A percentile compares a stretch with the other conserved stretches of the same genome.
Conservation (phyloP, 306 rosid species). For the Sicyos edulis region DNA sequence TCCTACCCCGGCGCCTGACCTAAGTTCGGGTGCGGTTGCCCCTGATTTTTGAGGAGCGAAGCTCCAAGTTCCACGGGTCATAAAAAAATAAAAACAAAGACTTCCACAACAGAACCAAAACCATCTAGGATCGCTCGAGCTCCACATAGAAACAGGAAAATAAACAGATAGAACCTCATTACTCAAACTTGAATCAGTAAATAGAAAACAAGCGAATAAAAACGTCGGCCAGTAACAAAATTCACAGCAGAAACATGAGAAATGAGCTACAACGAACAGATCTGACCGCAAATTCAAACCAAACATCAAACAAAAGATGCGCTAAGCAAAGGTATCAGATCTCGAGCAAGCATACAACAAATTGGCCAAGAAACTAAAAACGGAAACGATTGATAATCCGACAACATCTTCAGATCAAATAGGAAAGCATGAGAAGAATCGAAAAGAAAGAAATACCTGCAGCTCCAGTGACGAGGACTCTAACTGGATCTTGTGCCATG, state of each 20-base stretch:
- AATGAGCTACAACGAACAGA: constrained; percentile 7
- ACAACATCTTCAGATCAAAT: constrained; percentile 19
- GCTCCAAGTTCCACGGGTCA: no score
- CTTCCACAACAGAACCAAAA: neutral
- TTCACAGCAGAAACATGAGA: neutral
- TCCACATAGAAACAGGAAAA: neutral
- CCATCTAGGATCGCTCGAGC: neutral
- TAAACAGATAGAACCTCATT: neutral
- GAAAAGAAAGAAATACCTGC: constrained; percentile 44
- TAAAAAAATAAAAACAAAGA: neutral
- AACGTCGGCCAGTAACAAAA: neutral
- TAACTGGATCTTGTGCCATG: constrained; percentile 77
- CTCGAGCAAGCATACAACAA: neutral
- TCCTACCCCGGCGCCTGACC: no score
- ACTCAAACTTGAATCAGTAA: neutral
- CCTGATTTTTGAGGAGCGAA: no score
- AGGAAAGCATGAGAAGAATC: neutral
- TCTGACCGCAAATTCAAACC: neutral
- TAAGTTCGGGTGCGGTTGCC: no score
- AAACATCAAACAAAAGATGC: constrained; percentile 1
- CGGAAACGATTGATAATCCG: neutral
- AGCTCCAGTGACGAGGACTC: constrained; percentile 91
- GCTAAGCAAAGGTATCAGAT: neutral
- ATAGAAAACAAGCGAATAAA: neutral
- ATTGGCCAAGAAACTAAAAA: neutral